A percentile compares a stretch with the other conserved stretches of the same genome.
These are phyloP conservation scores for Chamaecyparis obtusa DNA, from an alignment of 75 land plant genomes.

Conservation along the genomic window DNA sequence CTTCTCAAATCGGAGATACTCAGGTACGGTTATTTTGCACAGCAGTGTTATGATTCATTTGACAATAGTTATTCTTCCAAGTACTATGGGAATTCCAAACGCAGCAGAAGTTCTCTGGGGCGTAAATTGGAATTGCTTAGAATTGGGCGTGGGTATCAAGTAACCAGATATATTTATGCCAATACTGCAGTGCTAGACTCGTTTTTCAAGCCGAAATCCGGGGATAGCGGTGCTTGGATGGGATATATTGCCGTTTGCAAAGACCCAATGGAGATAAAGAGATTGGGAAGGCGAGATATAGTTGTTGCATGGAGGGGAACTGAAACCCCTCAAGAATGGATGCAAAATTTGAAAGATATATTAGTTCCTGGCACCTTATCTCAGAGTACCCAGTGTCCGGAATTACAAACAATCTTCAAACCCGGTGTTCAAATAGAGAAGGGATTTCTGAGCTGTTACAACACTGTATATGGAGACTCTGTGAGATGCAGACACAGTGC, in stretches of 20 bases:
- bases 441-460: no score
- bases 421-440: no score
- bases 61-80: slow-evolving; percentile 10
- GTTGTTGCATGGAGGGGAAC: no score
- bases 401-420: no score
- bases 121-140: neutral
- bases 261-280: no score
- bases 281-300: no score
- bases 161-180: slow-evolving; percentile 31
- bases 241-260: no score
- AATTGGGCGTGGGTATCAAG: slow-evolving; percentile 17
- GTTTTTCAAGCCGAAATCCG: no score
- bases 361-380: slow-evolving; percentile 3
- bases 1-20: slow-evolving; percentile 22
- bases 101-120: neutral
- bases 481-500: neutral
- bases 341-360: no score
- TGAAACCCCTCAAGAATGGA: no score
- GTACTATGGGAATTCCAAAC: slow-evolving; percentile 17
- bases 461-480: neutral
- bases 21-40: slow-evolving; percentile 30
- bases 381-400: no score
- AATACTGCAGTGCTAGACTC: neutral
- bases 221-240: no score
- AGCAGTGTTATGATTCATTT: slow-evolving; percentile 26